phyloP scores from a whole-genome alignment of 495 filamentous ascomycete species.

The Podospora pseudopauciseta region DNA sequence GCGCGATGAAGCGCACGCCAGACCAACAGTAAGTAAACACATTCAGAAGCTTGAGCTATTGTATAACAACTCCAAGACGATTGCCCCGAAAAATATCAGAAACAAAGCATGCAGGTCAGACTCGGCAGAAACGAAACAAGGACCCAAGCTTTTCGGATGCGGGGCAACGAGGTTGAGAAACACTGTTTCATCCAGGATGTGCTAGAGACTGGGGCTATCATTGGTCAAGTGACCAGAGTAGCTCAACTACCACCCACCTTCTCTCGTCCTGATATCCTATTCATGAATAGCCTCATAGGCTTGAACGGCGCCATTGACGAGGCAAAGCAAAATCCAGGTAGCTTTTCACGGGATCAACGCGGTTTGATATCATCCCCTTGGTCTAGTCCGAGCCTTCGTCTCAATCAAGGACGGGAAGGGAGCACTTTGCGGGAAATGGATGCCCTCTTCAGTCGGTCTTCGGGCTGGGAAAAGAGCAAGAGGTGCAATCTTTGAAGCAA shows the following conservation, averaged over 20 bases:
- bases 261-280: neutral
- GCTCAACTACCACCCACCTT: neutral
- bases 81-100: neutral
- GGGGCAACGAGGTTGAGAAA: constrained; percentile 7
- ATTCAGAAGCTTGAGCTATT: neutral
- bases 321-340: neutral
- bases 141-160: neutral
- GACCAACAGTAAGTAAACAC: neutral
- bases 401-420: neutral
- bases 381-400: neutral
- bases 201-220: neutral
- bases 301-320: neutral
- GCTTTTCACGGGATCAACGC: neutral
- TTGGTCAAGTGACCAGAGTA: neutral
- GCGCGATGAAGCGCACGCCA: neutral
- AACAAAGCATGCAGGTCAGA: neutral
- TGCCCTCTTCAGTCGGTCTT: neutral
- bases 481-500: neutral
- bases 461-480: neutral
- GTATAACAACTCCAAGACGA: neutral
- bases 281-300: neutral
- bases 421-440: constrained; percentile 4
- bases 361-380: neutral
- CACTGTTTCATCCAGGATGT: constrained; percentile 8
- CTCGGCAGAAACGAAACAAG: neutral